phyloP scores from a whole-genome alignment of 2,329 filamentous ascomycete genomes.

The Cercospora nicotianae region DNA sequence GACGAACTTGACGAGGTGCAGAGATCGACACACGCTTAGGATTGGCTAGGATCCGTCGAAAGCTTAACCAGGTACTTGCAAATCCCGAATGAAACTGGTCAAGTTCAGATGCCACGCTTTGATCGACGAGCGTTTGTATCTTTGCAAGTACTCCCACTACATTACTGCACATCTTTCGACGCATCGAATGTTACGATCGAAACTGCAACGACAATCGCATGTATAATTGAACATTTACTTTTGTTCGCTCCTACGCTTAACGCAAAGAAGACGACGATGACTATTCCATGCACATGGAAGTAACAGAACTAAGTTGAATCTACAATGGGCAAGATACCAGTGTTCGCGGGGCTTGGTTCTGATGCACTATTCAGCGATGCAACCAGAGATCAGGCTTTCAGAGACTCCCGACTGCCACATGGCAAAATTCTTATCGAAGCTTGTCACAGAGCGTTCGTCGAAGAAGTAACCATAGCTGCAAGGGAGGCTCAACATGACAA shows the following conservation, averaged over 20 bases:
- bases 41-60: background rate
- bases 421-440: slow-evolving; percentile 13
- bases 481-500: background rate
- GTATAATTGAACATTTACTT: background rate
- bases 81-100: slow-evolving; percentile 10
- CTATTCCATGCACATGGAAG: background rate
- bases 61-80: slow-evolving; percentile 1
- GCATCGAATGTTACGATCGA: background rate
- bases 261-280: background rate
- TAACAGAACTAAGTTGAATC: background rate
- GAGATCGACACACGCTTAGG: background rate
- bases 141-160: background rate
- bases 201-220: background rate
- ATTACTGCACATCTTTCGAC: background rate
- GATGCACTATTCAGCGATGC: slow-evolving; percentile 15
- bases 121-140: slow-evolving; percentile 3
- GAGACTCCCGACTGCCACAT: slow-evolving; percentile 6
- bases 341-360: slow-evolving; percentile 19
- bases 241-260: background rate
- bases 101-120: slow-evolving; percentile 3
- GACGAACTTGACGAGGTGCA: background rate
- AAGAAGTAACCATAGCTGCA: slow-evolving; percentile 1
- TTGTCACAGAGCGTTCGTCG: slow-evolving; percentile 10
- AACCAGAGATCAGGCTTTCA: slow-evolving; percentile 8
- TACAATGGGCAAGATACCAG: slow-evolving; percentile 12